Conservation (phyloP, 2,329 filamentous ascomycete species). For the Trichophyton rubrum region DNA sequence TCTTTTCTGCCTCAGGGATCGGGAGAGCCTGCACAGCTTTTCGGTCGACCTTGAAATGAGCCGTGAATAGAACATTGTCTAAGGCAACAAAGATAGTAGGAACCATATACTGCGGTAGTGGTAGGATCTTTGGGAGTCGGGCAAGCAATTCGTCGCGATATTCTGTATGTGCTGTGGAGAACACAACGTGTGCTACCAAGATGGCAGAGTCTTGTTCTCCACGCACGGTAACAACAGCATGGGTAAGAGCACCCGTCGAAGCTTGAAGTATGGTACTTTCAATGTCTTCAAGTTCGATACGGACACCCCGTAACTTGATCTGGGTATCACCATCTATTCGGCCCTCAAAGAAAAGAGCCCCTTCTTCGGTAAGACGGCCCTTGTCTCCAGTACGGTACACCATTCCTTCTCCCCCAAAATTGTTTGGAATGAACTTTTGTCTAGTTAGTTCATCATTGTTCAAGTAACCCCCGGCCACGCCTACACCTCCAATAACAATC, state of each 20-base stretch:
- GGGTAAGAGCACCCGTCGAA: background rate
- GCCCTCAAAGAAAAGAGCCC: slow-evolving; percentile 18
- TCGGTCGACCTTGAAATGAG: slow-evolving; percentile 9
- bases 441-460: slow-evolving; percentile 12
- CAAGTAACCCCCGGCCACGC: slow-evolving; percentile 17
- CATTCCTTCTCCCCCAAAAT: slow-evolving; percentile 10
- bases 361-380: slow-evolving; percentile 17
- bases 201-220: background rate
- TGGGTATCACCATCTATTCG: slow-evolving; percentile 22
- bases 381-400: slow-evolving; percentile 9
- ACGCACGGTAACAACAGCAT: background rate
- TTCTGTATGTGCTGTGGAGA: background rate
- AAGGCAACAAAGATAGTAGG: slow-evolving; percentile 7
- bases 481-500: slow-evolving; percentile 27
- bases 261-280: background rate
- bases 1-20: slow-evolving; percentile 1
- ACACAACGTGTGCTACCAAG: slow-evolving; percentile 7
- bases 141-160: background rate
- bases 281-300: slow-evolving; percentile 10
- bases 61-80: slow-evolving; percentile 6
- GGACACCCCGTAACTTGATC: slow-evolving; percentile 23
- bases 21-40: slow-evolving; percentile 4
- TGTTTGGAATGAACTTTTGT: slow-evolving; percentile 15
- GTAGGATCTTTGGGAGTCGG: background rate
- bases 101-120: slow-evolving; percentile 11